Conservation (phyloP, 1,284 basidiomycete genomes). For the Microbotryum silenes-acaulis region DNA sequence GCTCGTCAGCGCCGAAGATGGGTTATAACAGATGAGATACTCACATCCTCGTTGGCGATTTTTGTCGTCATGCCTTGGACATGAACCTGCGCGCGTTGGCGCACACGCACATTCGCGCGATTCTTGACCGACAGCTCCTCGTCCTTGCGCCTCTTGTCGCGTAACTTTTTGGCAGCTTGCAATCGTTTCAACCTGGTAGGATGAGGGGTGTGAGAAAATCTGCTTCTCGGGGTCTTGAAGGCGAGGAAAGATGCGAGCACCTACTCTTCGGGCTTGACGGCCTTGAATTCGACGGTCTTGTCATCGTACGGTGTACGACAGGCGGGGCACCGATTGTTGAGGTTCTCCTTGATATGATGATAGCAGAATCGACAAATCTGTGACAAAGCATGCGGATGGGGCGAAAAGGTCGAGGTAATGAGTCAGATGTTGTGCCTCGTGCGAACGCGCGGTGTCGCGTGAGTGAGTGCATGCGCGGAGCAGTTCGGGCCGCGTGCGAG, state of each 20-base stretch:
- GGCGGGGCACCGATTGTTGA: constrained; percentile 94
- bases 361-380: constrained; percentile 99
- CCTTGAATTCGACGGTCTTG: constrained; percentile 88
- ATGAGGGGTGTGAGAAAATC: background rate
- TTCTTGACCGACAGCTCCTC: constrained; percentile 79
- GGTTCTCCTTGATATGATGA: constrained; percentile 94
- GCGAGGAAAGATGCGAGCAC: constrained; percentile 41
- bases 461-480: background rate
- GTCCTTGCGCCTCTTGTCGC: constrained; percentile 93
- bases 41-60: constrained; percentile 90
- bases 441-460: background rate
- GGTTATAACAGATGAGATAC: constrained; percentile 36
- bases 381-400: background rate
- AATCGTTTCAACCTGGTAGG: constrained; percentile 75
- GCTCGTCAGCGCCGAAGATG: background rate
- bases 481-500: background rate
- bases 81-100: constrained; percentile 94
- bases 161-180: constrained; percentile 90
- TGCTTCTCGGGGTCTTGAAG: background rate
- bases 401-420: background rate
- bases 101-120: constrained; percentile 86
- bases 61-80: constrained; percentile 86
- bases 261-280: constrained; percentile 91
- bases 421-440: background rate
- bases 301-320: constrained; percentile 92